These are phyloP conservation scores for Cucurbita ficifolia DNA, from an alignment of 306 rosid species.

Conservation along the genomic window DNA sequence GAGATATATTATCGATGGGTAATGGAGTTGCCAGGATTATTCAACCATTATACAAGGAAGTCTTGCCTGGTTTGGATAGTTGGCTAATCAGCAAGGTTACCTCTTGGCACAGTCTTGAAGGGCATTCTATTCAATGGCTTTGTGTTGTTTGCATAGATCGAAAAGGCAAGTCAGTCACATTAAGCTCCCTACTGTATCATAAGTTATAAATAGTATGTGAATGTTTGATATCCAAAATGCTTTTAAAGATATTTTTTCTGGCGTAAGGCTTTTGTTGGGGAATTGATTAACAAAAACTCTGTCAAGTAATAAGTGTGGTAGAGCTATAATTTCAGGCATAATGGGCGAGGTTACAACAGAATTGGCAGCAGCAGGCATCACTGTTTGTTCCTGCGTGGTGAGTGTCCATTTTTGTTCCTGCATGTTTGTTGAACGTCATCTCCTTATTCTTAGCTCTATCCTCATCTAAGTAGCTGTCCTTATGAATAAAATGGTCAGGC, in stretches of 20 bases:
- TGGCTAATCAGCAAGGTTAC: constrained; percentile 79
- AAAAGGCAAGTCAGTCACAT: constrained; percentile 37
- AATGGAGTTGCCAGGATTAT: constrained; percentile 46
- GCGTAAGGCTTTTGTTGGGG: background rate
- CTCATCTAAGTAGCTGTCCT: constrained; percentile 8
- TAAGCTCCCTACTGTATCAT: background rate
- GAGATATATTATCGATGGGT: constrained; percentile 48
- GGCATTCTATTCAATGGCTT: constrained; percentile 83
- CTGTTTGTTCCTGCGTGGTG: constrained; percentile 90
- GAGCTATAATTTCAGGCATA: constrained; percentile 56
- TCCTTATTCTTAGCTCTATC: background rate
- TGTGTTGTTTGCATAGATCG: constrained; percentile 70
- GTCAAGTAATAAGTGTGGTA: background rate
- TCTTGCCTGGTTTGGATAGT: constrained; percentile 84
- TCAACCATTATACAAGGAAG: constrained; percentile 66
- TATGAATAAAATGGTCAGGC: constrained; percentile 60
- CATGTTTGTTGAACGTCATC: constrained; percentile 8
- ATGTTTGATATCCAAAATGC: background rate
- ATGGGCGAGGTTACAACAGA: constrained; percentile 81
- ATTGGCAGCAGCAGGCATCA: constrained; percentile 64
- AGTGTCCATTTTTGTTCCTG: constrained; percentile 27
- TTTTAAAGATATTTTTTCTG: background rate
- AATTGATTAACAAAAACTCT: background rate
- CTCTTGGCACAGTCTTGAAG: constrained; percentile 81
- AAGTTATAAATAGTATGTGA: background rate